Percentiles rank a stretch among this genome's conserved stretches.
phyloP scores from a whole-genome alignment of 2,329 filamentous ascomycete genomes.

The Bisporella sp. region DNA sequence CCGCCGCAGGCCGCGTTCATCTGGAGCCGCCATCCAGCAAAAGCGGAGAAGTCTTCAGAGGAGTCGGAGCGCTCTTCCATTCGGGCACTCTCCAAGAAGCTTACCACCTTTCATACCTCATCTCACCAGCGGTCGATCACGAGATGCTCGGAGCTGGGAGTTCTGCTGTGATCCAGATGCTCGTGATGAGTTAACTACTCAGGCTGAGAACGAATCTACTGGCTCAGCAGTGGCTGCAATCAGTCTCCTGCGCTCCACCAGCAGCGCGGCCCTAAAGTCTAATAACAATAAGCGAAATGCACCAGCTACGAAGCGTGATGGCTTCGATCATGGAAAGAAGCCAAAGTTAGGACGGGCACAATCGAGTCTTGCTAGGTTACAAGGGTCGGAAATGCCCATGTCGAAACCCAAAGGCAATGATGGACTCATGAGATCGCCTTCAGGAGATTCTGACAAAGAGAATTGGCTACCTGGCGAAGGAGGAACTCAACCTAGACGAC shows the following conservation, averaged over 20 bases:
- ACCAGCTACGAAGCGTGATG: constrained; percentile 26
- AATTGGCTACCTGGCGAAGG: constrained; percentile 65
- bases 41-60: constrained; percentile 53
- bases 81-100: constrained; percentile 50
- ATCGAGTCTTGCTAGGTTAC: constrained; percentile 57
- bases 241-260: constrained; percentile 68
- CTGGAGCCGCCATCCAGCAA: constrained; percentile 32
- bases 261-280: constrained; percentile 42
- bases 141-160: constrained; percentile 86
- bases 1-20: constrained; percentile 39
- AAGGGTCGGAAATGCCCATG: constrained; percentile 33
- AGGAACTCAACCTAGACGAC: constrained; percentile 32
- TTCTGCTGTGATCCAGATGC: constrained; percentile 79
- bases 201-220: constrained; percentile 72
- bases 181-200: constrained; percentile 71
- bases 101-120: constrained; percentile 39
- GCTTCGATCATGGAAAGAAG: constrained; percentile 43
- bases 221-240: constrained; percentile 79
- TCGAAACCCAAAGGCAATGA: constrained; percentile 26
- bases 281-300: constrained; percentile 62
- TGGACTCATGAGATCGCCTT: constrained; percentile 39
- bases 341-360: constrained; percentile 52
- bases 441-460: constrained; percentile 86
- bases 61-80: constrained; percentile 61
- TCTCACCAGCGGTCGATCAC: constrained; percentile 65